Evolutionary conservation across 768 basidiomycete species (phyloP), one percentile per base, ranked within the genome.

Genomic region (Pisolithus microcarpus): DNA sequence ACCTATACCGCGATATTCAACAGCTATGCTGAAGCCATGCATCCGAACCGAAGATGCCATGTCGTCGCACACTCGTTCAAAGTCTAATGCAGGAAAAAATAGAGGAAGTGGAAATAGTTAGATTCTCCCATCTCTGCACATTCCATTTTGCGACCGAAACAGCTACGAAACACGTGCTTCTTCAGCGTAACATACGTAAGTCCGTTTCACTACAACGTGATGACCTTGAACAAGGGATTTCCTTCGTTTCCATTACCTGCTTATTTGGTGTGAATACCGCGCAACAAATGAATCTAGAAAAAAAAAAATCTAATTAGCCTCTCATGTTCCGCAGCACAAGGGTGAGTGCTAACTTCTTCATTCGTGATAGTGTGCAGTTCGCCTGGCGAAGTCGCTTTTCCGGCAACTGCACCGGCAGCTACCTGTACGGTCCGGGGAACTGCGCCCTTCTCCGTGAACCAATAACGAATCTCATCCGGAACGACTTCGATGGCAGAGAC

Each of bases 401-500:
- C 89, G 2, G 79, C 79, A 21, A 81, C 69, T 0, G 82, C 76
- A 44, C 77, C 72, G 5, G 79, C 51, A 4, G 82, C 82, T 43
- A 80, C 74, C 44, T 91, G 80, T 7, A 82, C 66, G 1, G 78
- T 75, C 40, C 81, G 78, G 5, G 78, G 76, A 49, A 89, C 56
- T 18, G 70, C 63, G 13, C 79, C 77, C 55, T 81, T 79, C 31
- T 77, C 85, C 5, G 84, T 74, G 50, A 84, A 69, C 82, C 84
- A 95, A 62, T 91, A 94, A 49, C 84, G 77, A 56, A 96, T 85
- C 71, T 88, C 85, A 34, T 81, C 75, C 0, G 91, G 89, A 48
- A 84, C 66, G 49, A 96, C 78, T 64, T 90, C 80, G 56, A 95
- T 88, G 34, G 88, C 65, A 7, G 82, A 76, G 4, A 96, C 76